Evolutionary conservation across 2,329 filamentous ascomycete species (phyloP), one percentile per base, ranked within the genome.

Genomic region (Fusarium paranaense): DNA sequence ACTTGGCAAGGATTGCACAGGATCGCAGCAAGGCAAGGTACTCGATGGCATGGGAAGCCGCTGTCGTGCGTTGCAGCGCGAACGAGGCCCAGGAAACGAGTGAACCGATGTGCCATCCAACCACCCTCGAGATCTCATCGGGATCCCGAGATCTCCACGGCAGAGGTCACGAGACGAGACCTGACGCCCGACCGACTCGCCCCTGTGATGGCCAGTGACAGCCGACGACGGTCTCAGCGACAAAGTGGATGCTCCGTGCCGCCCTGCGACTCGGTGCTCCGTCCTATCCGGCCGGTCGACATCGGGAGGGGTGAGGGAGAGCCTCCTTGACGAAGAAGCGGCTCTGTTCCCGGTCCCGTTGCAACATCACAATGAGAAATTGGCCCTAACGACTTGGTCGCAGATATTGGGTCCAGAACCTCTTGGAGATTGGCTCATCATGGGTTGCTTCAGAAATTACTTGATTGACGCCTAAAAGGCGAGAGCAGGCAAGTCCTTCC

Each of bases 121-220:
- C 71, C 71, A 73, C 30, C 52, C 72, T 54, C 65, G 27, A 76
- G 74, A 77, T 76, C 74, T 62, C 67, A 77, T 75, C 72, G 57
- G 32, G 52, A 76, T 74, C 66, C 64, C 61, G 71, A 72, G 65
- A 77, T 77, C 72, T 75, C 72, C 64, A 58, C 45, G 62, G 45
- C 35, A 32, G 8, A 52, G 40, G 67, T 73, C 74, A 75, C 74
- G 74, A 76, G 66, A 73, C 61, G 59, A 58, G 9, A 20, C 64
- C 56, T 22, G 42, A n/a, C 16, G 30, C 20, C 42, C 45, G 47
- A 56, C 18, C 33, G 27, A 56, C 22, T 52, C 60, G 60, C 37
- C 38, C 63, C 16, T 37, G n/a, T 27, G 14, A 47, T 18, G 22
- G 4, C 61, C 72, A 72, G 54, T 66, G 42, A 58, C 20, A 52